Evolutionary conservation across 2,329 filamentous ascomycete genomes (phyloP).

Genomic region (Beauveria rudraprayagi): DNA sequence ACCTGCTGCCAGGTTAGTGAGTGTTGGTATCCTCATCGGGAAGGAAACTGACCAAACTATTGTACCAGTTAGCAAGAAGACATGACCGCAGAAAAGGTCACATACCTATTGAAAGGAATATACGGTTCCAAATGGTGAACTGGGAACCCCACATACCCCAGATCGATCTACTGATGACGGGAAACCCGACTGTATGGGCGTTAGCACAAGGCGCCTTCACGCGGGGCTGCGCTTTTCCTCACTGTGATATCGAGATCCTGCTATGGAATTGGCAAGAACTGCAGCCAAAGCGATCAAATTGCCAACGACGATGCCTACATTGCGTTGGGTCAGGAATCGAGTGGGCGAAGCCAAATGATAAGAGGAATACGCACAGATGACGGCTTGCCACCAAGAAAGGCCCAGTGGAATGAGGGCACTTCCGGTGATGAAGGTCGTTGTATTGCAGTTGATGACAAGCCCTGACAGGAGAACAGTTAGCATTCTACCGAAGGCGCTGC

Average conservation of each 20-base stretch:
- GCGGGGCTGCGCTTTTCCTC: slow-evolving; percentile 10
- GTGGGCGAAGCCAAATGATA: not conserved
- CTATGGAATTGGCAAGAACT: slow-evolving; percentile 35
- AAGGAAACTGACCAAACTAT: slow-evolving; percentile 18
- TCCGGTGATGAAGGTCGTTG: slow-evolving; percentile 32
- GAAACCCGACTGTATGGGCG: slow-evolving; percentile 26
- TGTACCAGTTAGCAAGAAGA: slow-evolving; percentile 3
- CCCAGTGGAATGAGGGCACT: slow-evolving; percentile 34
- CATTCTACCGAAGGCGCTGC: not conserved
- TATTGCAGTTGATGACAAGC: slow-evolving; percentile 40
- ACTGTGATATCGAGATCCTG: slow-evolving; percentile 35
- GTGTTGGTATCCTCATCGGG: not conserved
- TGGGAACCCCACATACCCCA: slow-evolving; percentile 36
- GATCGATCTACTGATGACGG: slow-evolving; percentile 28
- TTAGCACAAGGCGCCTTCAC: not conserved
- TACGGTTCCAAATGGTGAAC: slow-evolving; percentile 34
- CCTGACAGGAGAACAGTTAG: slow-evolving; percentile 20
- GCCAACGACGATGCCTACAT: slow-evolving; percentile 27
- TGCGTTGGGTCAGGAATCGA: too few relatives aligned
- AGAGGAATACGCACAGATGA: slow-evolving; percentile 24
- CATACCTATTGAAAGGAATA: slow-evolving; percentile 33
- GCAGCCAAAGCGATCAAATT: slow-evolving; percentile 31
- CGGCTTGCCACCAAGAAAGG: slow-evolving; percentile 34
- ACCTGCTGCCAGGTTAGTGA: slow-evolving; percentile 19
- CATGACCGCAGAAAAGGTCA: not conserved